phyloP scores from a whole-genome alignment of 805 yeast species.

The Myxozyma monticola region DNA sequence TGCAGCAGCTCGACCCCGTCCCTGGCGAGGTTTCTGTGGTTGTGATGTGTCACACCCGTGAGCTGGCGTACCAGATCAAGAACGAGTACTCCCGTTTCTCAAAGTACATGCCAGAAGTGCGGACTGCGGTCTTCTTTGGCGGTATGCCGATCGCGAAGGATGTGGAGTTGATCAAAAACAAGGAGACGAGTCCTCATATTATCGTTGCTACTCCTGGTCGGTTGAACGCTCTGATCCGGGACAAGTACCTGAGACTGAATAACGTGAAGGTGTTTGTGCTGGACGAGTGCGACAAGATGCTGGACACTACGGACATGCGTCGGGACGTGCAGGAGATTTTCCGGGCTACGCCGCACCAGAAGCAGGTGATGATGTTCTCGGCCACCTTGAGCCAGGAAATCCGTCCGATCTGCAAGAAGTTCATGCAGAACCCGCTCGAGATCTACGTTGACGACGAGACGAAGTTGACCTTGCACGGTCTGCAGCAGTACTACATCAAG shows the following conservation, averaged over 20 bases:
- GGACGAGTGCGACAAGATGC: constrained; percentile 98
- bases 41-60: constrained; percentile 97
- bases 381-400: constrained; percentile 94
- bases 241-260: constrained; percentile 80
- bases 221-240: constrained; percentile 89
- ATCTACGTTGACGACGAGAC: constrained; percentile 97
- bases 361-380: constrained; percentile 99
- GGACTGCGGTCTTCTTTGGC: constrained; percentile 95
- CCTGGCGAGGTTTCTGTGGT: constrained; percentile 94
- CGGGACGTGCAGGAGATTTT: constrained; percentile 97
- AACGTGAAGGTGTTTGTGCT: constrained; percentile 91
- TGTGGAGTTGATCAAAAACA: constrained; percentile 81
- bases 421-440: constrained; percentile 97
- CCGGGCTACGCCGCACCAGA: constrained; percentile 96
- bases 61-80: constrained; percentile 95
- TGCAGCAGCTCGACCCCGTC: constrained; percentile 96
- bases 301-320: constrained; percentile 81
- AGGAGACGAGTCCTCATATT: constrained; percentile 93
- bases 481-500: constrained; percentile 94
- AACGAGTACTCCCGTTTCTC: constrained; percentile 97
- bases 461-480: constrained; percentile 94
- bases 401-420: constrained; percentile 95
- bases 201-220: constrained; percentile 99
- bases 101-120: constrained; percentile 97
- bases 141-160: constrained; percentile 87